phyloP scores from a whole-genome alignment of 768 basidiomycete species.

The Macrolepiota fuliginosa region DNA sequence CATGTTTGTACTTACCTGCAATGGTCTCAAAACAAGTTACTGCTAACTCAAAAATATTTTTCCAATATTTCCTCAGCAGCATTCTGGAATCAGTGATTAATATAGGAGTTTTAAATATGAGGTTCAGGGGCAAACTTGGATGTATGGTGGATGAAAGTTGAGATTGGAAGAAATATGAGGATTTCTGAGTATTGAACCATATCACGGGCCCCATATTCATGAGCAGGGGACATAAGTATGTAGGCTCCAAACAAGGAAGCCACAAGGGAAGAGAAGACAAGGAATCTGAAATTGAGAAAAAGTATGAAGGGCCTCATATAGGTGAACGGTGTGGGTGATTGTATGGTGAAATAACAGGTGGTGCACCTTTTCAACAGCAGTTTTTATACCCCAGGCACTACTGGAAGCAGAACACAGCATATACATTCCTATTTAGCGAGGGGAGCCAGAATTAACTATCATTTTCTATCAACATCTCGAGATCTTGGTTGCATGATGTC shows the following conservation, averaged over 20 bases:
- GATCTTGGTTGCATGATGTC: no score
- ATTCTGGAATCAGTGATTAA: not conserved
- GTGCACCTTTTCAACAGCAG: no score
- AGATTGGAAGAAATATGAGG: not conserved
- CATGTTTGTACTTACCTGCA: not conserved
- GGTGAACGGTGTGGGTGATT: not conserved
- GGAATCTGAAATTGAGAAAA: not conserved
- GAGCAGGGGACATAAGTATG: not conserved
- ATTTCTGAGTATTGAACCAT: not conserved
- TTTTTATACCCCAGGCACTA: no score
- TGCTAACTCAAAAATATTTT: not conserved
- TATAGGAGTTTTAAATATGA: not conserved
- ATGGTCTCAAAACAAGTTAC: not conserved
- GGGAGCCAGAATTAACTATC: no score
- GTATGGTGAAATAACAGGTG: no score
- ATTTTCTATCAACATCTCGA: no score
- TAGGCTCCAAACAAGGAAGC: not conserved
- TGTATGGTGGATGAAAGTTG: not conserved
- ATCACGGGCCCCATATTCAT: not conserved
- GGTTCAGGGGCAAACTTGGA: not conserved
- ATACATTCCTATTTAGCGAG: no score
- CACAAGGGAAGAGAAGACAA: not conserved
- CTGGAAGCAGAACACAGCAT: no score
- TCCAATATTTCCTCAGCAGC: not conserved
- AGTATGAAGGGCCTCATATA: not conserved